A percentile compares a stretch with the other conserved stretches of the same genome.
Conservation (phyloP, 306 rosid species). For the Acacia crassicarpa region DNA sequence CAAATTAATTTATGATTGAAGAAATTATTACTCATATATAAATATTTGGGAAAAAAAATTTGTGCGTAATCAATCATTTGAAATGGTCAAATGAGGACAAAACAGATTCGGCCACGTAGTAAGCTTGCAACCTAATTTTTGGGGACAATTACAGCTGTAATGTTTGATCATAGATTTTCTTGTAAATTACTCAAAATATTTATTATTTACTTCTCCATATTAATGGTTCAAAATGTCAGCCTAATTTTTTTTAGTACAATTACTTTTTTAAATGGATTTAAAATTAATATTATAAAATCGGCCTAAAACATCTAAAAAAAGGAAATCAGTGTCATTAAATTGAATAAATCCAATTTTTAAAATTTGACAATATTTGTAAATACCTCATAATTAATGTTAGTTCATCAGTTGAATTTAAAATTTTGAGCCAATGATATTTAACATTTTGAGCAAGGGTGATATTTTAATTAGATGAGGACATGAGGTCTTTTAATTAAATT, state of each 20-base stretch:
- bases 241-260: not conserved
- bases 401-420: no score
- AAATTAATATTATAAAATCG: not conserved
- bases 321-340: no score
- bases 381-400: no score
- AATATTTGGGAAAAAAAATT: not conserved
- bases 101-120: not conserved
- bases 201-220: not conserved
- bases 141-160: not conserved
- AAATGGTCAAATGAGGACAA: not conserved
- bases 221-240: not conserved
- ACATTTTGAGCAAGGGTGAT: no score
- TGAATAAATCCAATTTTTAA: no score
- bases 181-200: constrained; percentile 10
- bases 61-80: not conserved
- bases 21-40: constrained; percentile 1
- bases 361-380: no score
- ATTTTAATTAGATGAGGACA: no score
- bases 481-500: no score
- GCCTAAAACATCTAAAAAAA: no score
- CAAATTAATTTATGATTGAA: not conserved
- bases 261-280: not conserved
- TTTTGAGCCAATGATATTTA: no score
- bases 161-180: not conserved
- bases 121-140: constrained; percentile 2